A percentile compares a stretch with the other conserved stretches of the same genome.
Conservation (phyloP, 2,329 filamentous ascomycete species). For the Blastomyces emzantsi region DNA sequence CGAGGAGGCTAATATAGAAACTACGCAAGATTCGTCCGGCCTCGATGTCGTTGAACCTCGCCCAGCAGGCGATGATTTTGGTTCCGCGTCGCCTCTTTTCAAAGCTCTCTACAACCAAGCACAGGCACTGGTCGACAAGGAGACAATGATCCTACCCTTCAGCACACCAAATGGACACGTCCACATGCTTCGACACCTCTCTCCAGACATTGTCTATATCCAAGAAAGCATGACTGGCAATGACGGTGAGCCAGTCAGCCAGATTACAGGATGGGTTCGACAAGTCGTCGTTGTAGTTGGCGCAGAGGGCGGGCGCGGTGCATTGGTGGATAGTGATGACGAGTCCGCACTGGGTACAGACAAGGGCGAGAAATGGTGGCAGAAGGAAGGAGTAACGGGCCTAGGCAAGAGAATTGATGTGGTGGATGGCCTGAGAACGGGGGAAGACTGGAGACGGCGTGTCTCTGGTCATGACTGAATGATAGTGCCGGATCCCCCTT, state of each 20-base stretch:
- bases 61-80: conserved; percentile 37
- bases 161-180: conserved; percentile 73
- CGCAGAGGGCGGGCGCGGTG: conserved; percentile 54
- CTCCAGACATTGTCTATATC: conserved; percentile 78
- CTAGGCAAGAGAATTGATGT: conserved; percentile 80
- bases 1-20: conserved; percentile 48
- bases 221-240: conserved; percentile 73
- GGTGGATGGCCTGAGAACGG: conserved; percentile 70
- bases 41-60: conserved; percentile 40
- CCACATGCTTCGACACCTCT: conserved; percentile 76
- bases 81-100: conserved; percentile 55
- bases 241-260: conserved; percentile 63
- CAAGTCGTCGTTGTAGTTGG: conserved; percentile 53
- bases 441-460: conserved; percentile 78
- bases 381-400: conserved; percentile 69
- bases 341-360: conserved; percentile 31
- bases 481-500: neutral
- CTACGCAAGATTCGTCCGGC: conserved; percentile 46
- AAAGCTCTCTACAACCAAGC: conserved; percentile 75
- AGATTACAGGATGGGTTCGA: conserved; percentile 54
- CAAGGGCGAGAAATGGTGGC: conserved; percentile 43
- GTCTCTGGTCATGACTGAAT: conserved; percentile 55
- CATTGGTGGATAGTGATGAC: conserved; percentile 70
- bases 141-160: conserved; percentile 81
- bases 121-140: conserved; percentile 67